Evolutionary conservation across 768 basidiomycete species (phyloP).

Genomic region (Phlebiopsis gigantea): DNA sequence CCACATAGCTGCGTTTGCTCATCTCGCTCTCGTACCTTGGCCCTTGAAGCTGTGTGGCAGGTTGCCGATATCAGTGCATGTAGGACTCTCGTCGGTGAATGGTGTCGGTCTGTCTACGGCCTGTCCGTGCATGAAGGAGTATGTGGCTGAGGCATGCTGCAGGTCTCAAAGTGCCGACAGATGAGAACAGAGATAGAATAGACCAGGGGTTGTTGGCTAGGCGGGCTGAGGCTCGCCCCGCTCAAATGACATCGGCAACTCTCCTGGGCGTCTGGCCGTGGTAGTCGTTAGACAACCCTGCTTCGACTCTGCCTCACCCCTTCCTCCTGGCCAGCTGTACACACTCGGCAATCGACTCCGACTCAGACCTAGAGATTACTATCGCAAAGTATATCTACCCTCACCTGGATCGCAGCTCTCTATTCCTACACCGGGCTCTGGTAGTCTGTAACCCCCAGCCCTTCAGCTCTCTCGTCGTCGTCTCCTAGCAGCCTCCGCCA

Average conservation of each 20-base stretch:
- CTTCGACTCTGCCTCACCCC: conserved; percentile 3
- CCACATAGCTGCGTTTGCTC: neutral
- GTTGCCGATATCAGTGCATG: conserved; percentile 1
- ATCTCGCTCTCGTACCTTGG: neutral
- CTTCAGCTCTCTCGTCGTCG: neutral
- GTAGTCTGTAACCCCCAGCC: conserved; percentile 10
- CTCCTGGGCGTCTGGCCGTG: neutral
- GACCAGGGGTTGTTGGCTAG: too few relatives aligned
- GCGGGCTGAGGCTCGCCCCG: neutral
- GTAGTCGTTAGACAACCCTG: neutral
- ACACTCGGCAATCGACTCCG: neutral
- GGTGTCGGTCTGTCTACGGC: neutral
- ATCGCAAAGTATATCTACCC: neutral
- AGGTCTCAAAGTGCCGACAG: neutral
- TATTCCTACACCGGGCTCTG: conserved; percentile 13
- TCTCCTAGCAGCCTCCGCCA: neutral
- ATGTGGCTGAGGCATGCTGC: neutral
- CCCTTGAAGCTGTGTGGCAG: conserved; percentile 1
- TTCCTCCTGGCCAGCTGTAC: neutral
- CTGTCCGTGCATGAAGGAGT: neutral
- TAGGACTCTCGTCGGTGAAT: neutral
- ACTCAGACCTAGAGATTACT: neutral
- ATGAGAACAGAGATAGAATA: neutral
- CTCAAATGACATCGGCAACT: neutral
- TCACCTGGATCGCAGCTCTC: neutral